Conservation (phyloP, 192 early-diverging fungal species). For the Cetraspora pellucida region DNA sequence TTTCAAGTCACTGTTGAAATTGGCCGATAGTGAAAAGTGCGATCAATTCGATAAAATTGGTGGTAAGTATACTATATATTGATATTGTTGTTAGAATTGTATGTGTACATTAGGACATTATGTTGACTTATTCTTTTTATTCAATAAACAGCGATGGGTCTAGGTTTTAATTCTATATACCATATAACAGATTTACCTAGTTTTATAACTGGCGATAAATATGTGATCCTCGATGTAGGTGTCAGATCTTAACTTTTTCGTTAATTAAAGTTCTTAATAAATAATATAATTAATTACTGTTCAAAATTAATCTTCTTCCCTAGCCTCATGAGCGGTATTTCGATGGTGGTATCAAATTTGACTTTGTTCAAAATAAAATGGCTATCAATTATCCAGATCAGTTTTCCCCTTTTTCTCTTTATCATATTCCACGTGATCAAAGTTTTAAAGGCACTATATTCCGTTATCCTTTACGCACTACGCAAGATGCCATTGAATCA, state of each 20-base stretch:
- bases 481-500: slow-evolving; percentile 35
- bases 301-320: too few relatives aligned
- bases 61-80: not conserved
- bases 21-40: slow-evolving; percentile 36
- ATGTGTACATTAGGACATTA: too few relatives aligned
- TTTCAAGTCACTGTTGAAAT: slow-evolving; percentile 25
- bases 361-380: slow-evolving; percentile 27
- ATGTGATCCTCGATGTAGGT: slow-evolving; percentile 37
- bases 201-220: slow-evolving; percentile 38
- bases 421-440: not conserved
- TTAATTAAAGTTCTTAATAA: too few relatives aligned
- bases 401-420: slow-evolving; percentile 29
- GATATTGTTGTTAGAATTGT: too few relatives aligned
- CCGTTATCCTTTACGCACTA: slow-evolving; percentile 42
- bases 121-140: not conserved
- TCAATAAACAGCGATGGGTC: not conserved
- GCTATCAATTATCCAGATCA: slow-evolving; percentile 31
- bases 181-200: slow-evolving; percentile 45
- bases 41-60: slow-evolving; percentile 3
- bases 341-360: slow-evolving; percentile 31
- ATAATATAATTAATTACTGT: too few relatives aligned
- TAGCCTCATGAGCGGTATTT: slow-evolving; percentile 38
- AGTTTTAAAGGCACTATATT: slow-evolving; percentile 43
- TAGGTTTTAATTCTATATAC: slow-evolving; percentile 35
- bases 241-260: too few relatives aligned